phyloP scores from a whole-genome alignment of 2,329 filamentous ascomycete species.

The Penicillium sp. region DNA sequence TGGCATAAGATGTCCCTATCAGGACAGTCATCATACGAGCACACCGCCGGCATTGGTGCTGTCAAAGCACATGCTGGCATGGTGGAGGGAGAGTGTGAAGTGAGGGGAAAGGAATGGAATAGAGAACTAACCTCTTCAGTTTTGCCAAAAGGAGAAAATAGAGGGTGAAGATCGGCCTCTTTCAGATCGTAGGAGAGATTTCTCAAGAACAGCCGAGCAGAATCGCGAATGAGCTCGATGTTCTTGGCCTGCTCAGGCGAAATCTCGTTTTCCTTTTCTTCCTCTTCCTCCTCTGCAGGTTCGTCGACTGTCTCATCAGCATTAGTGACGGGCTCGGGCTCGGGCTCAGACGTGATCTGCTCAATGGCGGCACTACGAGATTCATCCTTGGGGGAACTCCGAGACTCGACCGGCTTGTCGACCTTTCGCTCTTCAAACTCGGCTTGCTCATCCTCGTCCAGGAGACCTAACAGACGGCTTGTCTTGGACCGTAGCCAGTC shows the following conservation, averaged over 20 bases:
- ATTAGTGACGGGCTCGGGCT: conserved; percentile 15
- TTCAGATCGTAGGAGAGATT: conserved; percentile 82
- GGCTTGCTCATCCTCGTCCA: conserved; percentile 63
- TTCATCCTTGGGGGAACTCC: conserved; percentile 11
- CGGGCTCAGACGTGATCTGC: conserved; percentile 1
- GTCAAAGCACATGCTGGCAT: conserved; percentile 15
- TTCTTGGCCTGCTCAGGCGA: conserved; percentile 40
- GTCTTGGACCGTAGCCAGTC: conserved; percentile 93
- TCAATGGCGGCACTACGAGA: conserved; percentile 23
- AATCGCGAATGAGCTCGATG: conserved; percentile 66
- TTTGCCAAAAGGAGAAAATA: conserved; percentile 70
- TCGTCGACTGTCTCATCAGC: conserved; percentile 14
- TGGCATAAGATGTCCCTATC: conserved; percentile 99
- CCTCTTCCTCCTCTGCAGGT: background rate
- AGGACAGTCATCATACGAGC: conserved; percentile 86
- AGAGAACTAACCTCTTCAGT: conserved; percentile 78
- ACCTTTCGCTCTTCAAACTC: conserved; percentile 36
- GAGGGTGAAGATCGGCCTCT: conserved; percentile 71
- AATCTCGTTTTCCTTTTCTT: conserved; percentile 8
- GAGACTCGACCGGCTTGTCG: conserved; percentile 11
- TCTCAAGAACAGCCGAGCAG: conserved; percentile 78
- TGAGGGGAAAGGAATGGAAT: conserved; percentile 6
- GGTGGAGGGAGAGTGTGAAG: background rate
- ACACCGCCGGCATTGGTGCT: conserved; percentile 14
- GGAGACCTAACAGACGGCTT: conserved; percentile 78